These are phyloP conservation scores for Ajuga chamaepitys DNA, from an alignment of 257 asterid species.

Conservation along the genomic window DNA sequence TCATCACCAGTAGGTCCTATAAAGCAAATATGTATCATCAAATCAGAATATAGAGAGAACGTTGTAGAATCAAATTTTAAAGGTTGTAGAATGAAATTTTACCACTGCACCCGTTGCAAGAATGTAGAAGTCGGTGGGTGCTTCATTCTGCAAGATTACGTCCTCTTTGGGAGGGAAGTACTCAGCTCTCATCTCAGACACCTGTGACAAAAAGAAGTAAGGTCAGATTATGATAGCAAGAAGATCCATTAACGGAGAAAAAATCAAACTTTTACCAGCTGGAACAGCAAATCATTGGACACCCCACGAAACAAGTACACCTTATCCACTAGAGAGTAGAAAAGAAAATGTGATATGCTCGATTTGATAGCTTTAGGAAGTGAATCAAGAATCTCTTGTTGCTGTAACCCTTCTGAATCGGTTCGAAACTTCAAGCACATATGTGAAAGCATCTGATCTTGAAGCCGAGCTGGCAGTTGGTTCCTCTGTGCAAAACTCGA, in stretches of 20 bases:
- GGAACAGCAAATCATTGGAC: slow-evolving; percentile 45
- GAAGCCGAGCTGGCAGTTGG: slow-evolving; percentile 42
- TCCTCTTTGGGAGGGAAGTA: slow-evolving; percentile 58
- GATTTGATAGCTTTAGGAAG: slow-evolving; percentile 55
- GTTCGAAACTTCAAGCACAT: slow-evolving; percentile 44
- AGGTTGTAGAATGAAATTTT: slow-evolving; percentile 3
- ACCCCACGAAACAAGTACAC: slow-evolving; percentile 56
- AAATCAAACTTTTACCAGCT: slow-evolving; percentile 31
- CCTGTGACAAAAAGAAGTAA: slow-evolving; percentile 18
- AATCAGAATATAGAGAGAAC: neutral
- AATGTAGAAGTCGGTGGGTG: slow-evolving; percentile 54
- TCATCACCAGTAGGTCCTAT: slow-evolving; percentile 45
- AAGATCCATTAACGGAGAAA: neutral
- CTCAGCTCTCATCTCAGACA: slow-evolving; percentile 58
- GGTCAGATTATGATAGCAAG: neutral
- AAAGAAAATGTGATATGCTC: slow-evolving; percentile 41
- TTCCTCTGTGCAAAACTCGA: slow-evolving; percentile 50
- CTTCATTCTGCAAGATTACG: slow-evolving; percentile 61
- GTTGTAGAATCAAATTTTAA: neutral
- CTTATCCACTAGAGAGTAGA: slow-evolving; percentile 41
- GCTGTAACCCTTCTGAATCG: slow-evolving; percentile 52
- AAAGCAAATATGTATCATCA: slow-evolving; percentile 4
- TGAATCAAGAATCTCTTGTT: slow-evolving; percentile 46
- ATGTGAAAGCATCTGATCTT: slow-evolving; percentile 58
- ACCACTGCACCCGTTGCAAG: slow-evolving; percentile 56